These are phyloP conservation scores for Schwanniomyces polymorphus DNA, from an alignment of 805 yeast genomes.

Conservation along the genomic window DNA sequence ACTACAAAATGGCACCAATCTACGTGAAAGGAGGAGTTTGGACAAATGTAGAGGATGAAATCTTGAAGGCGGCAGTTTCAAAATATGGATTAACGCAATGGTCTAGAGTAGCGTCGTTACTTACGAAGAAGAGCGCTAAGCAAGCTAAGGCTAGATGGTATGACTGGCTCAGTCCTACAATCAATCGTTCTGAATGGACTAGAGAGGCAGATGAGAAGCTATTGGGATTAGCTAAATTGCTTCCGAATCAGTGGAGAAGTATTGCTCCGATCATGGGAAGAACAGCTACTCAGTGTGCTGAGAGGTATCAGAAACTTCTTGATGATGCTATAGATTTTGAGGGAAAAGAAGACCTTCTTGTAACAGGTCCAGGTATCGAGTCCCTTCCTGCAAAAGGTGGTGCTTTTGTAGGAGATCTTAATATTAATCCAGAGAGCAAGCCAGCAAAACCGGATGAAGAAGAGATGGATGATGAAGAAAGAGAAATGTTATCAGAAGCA, in stretches of 20 bases:
- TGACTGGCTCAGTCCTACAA: constrained; percentile 79
- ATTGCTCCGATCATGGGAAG: constrained; percentile 80
- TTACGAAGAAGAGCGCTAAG: constrained; percentile 82
- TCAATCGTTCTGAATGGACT: constrained; percentile 68
- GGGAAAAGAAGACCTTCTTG: constrained; percentile 32
- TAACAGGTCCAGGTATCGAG: constrained; percentile 56
- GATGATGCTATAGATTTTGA: constrained; percentile 44
- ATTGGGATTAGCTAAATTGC: constrained; percentile 59
- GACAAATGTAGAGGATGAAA: constrained; percentile 85
- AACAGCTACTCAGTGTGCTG: constrained; percentile 84
- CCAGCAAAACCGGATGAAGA: constrained; percentile 82
- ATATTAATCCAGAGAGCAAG: constrained; percentile 70
- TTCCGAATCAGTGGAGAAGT: constrained; percentile 95
- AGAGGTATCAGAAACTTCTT: constrained; percentile 73
- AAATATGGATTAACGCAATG: constrained; percentile 95
- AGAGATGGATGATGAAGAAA: constrained; percentile 82
- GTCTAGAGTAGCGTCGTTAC: constrained; percentile 86
- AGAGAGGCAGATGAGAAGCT: constrained; percentile 74
- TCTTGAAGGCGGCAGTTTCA: constrained; percentile 84
- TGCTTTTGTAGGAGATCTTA: constrained; percentile 52
- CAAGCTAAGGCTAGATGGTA: constrained; percentile 94
- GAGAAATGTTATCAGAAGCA: constrained; percentile 94
- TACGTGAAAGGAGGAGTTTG: constrained; percentile 88
- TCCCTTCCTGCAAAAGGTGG: constrained; percentile 43
- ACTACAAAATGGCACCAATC: constrained; percentile 45